These are phyloP conservation scores for Ascoidea rubescens DNA, from an alignment of 805 yeast genomes.

Conservation along the genomic window DNA sequence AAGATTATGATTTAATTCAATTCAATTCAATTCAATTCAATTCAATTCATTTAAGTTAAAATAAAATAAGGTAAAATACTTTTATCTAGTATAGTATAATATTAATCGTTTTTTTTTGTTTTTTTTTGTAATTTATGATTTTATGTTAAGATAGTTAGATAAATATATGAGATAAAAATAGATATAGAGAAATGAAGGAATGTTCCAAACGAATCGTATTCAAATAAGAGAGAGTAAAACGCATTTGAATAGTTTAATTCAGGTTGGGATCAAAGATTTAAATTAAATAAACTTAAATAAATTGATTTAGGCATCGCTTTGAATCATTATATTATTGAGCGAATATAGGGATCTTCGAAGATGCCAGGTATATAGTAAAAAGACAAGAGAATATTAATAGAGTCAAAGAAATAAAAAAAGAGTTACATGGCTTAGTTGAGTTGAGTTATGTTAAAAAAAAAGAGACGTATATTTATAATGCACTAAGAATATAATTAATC, in stretches of 20 bases:
- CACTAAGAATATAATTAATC: neutral
- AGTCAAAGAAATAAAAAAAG: neutral
- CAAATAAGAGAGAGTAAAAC: neutral
- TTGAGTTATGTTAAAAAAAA: no score
- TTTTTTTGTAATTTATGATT: neutral
- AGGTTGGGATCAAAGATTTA: no score
- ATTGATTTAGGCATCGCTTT: neutral
- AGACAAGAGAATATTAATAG: conserved; percentile 1
- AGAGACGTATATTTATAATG: no score
- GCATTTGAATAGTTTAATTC: no score
- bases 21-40: neutral
- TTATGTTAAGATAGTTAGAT: neutral
- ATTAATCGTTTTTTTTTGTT: no score
- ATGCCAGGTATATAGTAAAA: conserved; percentile 11
- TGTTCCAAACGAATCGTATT: conserved; percentile 1
- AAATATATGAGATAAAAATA: neutral
- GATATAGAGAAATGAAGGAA: conserved; percentile 3
- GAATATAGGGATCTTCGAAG: conserved; percentile 2
- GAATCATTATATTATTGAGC: neutral
- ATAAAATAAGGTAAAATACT: no score
- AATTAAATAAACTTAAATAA: no score
- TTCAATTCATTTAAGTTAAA: neutral
- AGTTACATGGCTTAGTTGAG: neutral
- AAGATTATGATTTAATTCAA: neutral
- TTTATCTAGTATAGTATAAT: no score